These are phyloP conservation scores for Aspergillus bertholletiae DNA, from an alignment of 495 filamentous ascomycete genomes.

Conservation along the genomic window DNA sequence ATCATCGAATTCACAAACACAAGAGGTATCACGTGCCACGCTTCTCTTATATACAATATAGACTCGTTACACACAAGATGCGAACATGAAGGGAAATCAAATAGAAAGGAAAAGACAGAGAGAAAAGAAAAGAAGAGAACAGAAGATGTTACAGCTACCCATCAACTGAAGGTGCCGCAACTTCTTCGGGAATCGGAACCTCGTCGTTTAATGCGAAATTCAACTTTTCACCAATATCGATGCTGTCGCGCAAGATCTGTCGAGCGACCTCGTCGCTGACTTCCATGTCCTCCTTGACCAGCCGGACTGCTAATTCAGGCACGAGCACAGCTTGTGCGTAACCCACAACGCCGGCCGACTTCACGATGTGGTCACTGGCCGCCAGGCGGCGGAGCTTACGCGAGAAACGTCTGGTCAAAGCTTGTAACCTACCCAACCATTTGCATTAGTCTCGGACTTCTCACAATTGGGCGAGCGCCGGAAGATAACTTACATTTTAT, in stretches of 20 bases:
- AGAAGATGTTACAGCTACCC: not conserved
- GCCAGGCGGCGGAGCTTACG: slow-evolving; percentile 60
- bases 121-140: not conserved
- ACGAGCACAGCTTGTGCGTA: slow-evolving; percentile 86
- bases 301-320: slow-evolving; percentile 70
- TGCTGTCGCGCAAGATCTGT: slow-evolving; percentile 68
- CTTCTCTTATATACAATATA: slow-evolving; percentile 5
- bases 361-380: slow-evolving; percentile 63
- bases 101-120: not conserved
- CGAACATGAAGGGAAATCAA: not conserved
- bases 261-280: slow-evolving; percentile 62
- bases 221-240: slow-evolving; percentile 71
- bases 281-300: slow-evolving; percentile 85
- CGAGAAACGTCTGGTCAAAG: slow-evolving; percentile 60
- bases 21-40: slow-evolving; percentile 9
- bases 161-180: slow-evolving; percentile 1
- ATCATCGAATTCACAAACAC: not conserved
- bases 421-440: slow-evolving; percentile 46
- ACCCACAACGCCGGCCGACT: slow-evolving; percentile 62
- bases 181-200: slow-evolving; percentile 39
- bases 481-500: slow-evolving; percentile 49
- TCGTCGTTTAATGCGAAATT: slow-evolving; percentile 63
- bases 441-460: not conserved
- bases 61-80: not conserved
- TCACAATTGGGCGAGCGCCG: not conserved